These are phyloP conservation scores for Porcisia deanei DNA, from an alignment of 208 protist species.

Conservation along the genomic window DNA sequence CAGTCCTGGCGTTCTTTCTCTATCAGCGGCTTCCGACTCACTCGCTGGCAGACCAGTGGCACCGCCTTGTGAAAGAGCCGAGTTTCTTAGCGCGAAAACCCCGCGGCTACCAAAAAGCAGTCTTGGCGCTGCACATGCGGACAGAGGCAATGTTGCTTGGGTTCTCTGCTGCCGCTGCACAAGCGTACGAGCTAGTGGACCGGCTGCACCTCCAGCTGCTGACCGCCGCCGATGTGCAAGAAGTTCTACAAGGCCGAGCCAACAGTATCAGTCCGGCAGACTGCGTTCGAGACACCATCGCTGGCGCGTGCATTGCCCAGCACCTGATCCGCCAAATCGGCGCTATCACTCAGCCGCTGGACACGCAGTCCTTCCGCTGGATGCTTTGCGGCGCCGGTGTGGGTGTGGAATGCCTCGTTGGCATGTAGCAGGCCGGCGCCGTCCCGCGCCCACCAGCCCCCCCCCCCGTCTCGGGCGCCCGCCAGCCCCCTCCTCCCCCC, in stretches of 20 bases:
- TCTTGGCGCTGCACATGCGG: conserved; percentile 38
- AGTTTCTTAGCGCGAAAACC: conserved; percentile 26
- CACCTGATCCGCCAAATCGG: conserved; percentile 39
- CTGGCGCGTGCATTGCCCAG: conserved; percentile 51
- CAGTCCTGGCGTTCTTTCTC: conserved; percentile 40
- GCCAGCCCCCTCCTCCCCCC: too few species aligned
- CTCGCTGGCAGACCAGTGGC: conserved; percentile 34
- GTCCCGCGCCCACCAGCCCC: too few species aligned
- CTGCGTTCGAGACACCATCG: conserved; percentile 39
- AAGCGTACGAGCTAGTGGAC: conserved; percentile 28
- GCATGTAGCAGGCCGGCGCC: conserved; percentile 2
- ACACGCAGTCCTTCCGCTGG: conserved; percentile 24
- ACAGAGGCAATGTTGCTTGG: not conserved
- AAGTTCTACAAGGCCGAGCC: not conserved
- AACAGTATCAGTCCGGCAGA: not conserved
- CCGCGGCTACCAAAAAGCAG: conserved; percentile 33
- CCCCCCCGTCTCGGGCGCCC: not conserved
- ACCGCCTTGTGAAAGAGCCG: conserved; percentile 30
- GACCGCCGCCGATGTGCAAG: conserved; percentile 23
- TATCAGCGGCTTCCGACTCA: conserved; percentile 8
- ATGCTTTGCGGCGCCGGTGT: conserved; percentile 10
- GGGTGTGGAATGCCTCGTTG: conserved; percentile 36
- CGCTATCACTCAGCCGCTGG: conserved; percentile 5
- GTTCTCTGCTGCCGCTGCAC: conserved; percentile 15
- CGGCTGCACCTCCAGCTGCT: conserved; percentile 37